These are phyloP conservation scores for Microcyclospora tardicrescens DNA, from an alignment of 2,329 filamentous ascomycete genomes.

Conservation along the genomic window DNA sequence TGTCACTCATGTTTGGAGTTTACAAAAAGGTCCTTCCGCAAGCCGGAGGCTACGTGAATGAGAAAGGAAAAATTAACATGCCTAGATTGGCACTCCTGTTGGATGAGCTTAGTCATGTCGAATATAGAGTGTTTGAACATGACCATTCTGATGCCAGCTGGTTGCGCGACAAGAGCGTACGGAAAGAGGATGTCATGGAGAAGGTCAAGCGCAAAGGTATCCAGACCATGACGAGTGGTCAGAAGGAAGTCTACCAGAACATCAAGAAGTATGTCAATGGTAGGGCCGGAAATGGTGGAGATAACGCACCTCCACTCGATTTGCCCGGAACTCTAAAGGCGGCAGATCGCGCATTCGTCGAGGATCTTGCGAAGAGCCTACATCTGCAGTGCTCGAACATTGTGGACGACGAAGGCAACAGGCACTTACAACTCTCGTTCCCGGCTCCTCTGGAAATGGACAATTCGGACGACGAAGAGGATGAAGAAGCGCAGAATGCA, in stretches of 20 bases:
- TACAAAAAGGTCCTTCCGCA: constrained; percentile 85
- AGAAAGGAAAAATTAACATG: constrained; percentile 84
- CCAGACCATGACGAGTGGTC: constrained; percentile 61
- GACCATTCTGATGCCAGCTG: constrained; percentile 82
- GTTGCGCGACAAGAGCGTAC: constrained; percentile 75
- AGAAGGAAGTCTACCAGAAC: constrained; percentile 68
- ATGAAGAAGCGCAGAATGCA: constrained; percentile 73
- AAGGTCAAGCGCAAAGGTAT: constrained; percentile 46
- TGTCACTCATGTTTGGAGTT: constrained; percentile 93
- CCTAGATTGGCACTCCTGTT: constrained; percentile 63
- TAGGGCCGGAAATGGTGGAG: constrained; percentile 40
- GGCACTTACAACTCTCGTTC: constrained; percentile 52
- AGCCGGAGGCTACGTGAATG: constrained; percentile 90
- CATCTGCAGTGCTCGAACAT: constrained; percentile 53
- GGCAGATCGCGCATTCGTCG: constrained; percentile 82
- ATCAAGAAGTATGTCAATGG: constrained; percentile 74
- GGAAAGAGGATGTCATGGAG: constrained; percentile 53
- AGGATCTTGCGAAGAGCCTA: constrained; percentile 64
- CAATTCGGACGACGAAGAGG: constrained; percentile 54
- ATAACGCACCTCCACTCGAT: constrained; percentile 47
- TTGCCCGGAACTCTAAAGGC: constrained; percentile 62
- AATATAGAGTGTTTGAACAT: constrained; percentile 82
- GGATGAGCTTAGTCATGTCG: constrained; percentile 73
- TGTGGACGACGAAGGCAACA: constrained; percentile 50
- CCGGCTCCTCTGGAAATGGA: constrained; percentile 37